A percentile compares a stretch with the other conserved stretches of the same genome.
phyloP scores from a whole-genome alignment of 192 early-diverging fungal species.

The Geosiphon pyriformis region DNA sequence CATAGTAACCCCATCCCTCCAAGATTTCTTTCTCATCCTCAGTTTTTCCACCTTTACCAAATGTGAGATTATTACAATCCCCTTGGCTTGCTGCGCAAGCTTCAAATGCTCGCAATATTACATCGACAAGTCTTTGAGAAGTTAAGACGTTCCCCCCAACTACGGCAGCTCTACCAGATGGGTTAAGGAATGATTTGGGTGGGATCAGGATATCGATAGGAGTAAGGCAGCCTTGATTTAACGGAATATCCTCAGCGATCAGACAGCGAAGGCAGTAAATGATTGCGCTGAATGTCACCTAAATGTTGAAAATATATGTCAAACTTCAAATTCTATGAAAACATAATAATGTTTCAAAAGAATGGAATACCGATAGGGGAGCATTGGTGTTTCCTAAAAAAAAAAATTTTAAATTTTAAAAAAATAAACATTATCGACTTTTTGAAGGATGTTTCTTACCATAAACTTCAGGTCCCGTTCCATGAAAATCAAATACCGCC shows the following conservation, averaged over 20 bases:
- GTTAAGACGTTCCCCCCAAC: slow-evolving; percentile 98
- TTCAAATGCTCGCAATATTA: slow-evolving; percentile 83
- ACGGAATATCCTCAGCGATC: slow-evolving; percentile 84
- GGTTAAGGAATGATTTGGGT: slow-evolving; percentile 66
- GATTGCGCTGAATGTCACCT: slow-evolving; percentile 84
- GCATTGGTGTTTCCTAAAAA: slow-evolving; percentile 34
- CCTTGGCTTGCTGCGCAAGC: slow-evolving; percentile 91
- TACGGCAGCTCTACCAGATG: slow-evolving; percentile 80
- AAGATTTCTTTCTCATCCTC: slow-evolving; percentile 44
- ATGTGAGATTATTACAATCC: slow-evolving; percentile 95
- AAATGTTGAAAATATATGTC: slow-evolving; percentile 2
- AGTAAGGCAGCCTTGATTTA: slow-evolving; percentile 92
- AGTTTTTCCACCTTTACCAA: slow-evolving; percentile 67
- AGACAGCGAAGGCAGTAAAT: slow-evolving; percentile 94
- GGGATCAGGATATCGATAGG: slow-evolving; percentile 83
- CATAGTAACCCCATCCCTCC: slow-evolving; percentile 93
- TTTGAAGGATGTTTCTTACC: slow-evolving; percentile 67
- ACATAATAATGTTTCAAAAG: slow-evolving; percentile 13
- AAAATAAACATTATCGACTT: not conserved
- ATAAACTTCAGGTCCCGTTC: slow-evolving; percentile 83
- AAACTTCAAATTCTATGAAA: not conserved
- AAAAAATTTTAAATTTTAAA: not conserved
- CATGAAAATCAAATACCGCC: slow-evolving; percentile 90
- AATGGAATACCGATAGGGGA: slow-evolving; percentile 45
- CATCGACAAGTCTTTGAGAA: slow-evolving; percentile 87